Conservation (phyloP, 1,284 basidiomycete species). For the Stygiomarasmius scandens region DNA sequence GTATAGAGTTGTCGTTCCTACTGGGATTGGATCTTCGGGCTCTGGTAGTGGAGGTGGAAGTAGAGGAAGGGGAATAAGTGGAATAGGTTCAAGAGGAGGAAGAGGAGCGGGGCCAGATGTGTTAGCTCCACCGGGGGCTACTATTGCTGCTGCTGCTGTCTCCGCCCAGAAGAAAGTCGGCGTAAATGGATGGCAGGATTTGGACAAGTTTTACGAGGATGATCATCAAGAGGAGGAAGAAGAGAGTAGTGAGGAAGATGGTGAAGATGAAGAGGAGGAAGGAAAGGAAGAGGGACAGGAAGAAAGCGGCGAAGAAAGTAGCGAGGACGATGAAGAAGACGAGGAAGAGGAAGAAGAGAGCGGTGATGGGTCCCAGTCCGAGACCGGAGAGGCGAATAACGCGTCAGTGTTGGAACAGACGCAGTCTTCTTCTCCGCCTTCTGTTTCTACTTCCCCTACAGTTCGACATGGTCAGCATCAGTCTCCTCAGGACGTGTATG, state of each 20-base stretch:
- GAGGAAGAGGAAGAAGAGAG: background rate
- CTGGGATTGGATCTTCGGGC: constrained; percentile 34
- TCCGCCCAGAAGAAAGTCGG: background rate
- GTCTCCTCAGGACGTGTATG: background rate
- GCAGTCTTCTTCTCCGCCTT: no score
- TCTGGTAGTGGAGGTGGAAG: background rate
- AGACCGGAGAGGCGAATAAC: no score
- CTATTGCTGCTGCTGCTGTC: no score
- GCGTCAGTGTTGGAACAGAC: no score
- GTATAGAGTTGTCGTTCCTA: constrained; percentile 33
- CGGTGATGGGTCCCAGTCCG: no score
- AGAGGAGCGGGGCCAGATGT: no score
- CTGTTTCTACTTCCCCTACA: no score
- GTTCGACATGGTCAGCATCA: no score
- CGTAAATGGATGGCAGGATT: background rate
- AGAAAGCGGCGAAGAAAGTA: background rate
- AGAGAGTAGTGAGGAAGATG: background rate
- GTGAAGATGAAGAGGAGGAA: background rate
- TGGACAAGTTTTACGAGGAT: background rate
- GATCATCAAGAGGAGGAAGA: background rate
- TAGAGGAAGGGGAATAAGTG: background rate
- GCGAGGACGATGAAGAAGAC: background rate
- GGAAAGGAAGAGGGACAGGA: background rate
- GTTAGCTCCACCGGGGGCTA: no score
- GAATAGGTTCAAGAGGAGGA: no score